phyloP scores from a whole-genome alignment of 108 stramenopile genomes.

The Cyclotella atomus region DNA sequence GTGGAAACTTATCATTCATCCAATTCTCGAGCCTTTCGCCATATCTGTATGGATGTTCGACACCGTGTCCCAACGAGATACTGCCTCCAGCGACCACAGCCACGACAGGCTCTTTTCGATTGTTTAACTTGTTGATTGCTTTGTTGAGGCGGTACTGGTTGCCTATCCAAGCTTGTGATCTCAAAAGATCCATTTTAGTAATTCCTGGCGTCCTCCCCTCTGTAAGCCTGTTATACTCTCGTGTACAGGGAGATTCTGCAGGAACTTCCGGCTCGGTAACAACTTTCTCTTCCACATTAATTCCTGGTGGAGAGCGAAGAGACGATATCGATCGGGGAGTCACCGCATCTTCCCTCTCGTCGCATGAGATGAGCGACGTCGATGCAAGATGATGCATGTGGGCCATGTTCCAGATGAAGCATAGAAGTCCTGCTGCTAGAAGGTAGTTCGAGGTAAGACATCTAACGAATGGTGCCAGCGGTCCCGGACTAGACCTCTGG shows the following conservation, averaged over 20 bases:
- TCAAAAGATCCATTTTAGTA: constrained; percentile 46
- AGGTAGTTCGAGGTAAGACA: constrained; percentile 8
- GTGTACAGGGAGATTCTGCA: constrained; percentile 26
- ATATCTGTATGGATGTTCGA: constrained; percentile 36
- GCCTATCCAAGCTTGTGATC: constrained; percentile 58
- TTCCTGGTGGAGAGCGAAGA: neutral
- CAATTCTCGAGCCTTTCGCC: constrained; percentile 52
- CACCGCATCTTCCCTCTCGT: neutral
- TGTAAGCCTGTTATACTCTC: constrained; percentile 50
- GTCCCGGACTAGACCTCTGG: neutral
- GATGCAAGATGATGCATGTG: constrained; percentile 8
- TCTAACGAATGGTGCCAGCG: neutral
- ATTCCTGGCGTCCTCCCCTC: constrained; percentile 44
- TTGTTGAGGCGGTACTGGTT: constrained; percentile 48
- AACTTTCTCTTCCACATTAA: neutral
- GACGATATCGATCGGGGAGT: neutral
- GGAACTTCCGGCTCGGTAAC: neutral
- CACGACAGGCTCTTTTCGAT: constrained; percentile 40
- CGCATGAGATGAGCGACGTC: neutral
- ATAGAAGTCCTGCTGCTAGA: neutral
- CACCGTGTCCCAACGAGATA: constrained; percentile 65
- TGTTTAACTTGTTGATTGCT: constrained; percentile 23
- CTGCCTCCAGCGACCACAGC: constrained; percentile 63
- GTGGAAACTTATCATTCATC: constrained; percentile 67
- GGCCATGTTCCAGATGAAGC: constrained; percentile 11